Evolutionary conservation across 1,284 basidiomycete genomes (phyloP), one percentile per base, ranked within the genome.

Genomic region (Peniophora sp.): DNA sequence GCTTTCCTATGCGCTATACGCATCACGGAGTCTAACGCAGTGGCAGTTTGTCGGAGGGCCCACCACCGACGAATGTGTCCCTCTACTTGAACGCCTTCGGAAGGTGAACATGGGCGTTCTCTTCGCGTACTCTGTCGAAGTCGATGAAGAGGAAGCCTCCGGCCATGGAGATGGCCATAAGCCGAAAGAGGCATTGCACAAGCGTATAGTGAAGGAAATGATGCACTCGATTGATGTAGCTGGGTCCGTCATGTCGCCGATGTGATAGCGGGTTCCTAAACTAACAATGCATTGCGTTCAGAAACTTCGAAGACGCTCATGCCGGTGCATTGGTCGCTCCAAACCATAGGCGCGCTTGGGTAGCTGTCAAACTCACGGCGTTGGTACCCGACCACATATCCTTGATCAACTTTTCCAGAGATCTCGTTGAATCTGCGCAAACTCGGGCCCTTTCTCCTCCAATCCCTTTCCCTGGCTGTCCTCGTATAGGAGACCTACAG

Each of bases 21-120:
- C 34, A 3, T 34, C 20, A 17, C 23, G 17, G 24, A 44, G 14
- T 50, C 14, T 53, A 22, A 48, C 34, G 14, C 12, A 38, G 74
- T 61, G 60, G 14, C 63, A 92, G 81, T 97, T 97, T 60, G 92
- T 95, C 5, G 91, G 92, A 1, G 92, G 89, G 3, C 92, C 96
- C 54, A 85, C 86, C 0, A 85, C 86, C 0, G 74, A 79, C 32
- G 83, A 78, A 39, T 81, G 83, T 12, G 58, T 90, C 8, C 81
- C 85, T 2, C 62, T 88, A 2, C 77, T 96, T 45, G 71, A 74
- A 39, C 62, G 67, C 16, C 71, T 96, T 32, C 78, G 89, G 22
- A 62, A 66, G 10, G 75, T 78, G 56, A 85, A 87, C 58, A 86
- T 85, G 54, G 93, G 91, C 3, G 74, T 79, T n/a, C 70, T 96